Conservation (phyloP, 768 basidiomycete genomes). For the Phylloporus arenicola region DNA sequence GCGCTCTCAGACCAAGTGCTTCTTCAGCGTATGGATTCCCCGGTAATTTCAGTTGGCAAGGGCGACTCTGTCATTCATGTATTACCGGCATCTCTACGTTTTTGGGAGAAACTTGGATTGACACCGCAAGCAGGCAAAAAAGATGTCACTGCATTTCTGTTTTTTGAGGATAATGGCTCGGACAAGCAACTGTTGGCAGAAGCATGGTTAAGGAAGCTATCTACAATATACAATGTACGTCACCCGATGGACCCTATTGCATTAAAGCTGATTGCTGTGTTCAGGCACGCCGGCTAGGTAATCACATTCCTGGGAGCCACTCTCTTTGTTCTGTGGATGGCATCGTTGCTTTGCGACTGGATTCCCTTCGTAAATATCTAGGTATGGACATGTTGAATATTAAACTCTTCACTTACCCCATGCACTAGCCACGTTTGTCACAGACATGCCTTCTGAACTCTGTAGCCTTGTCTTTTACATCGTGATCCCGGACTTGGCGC, state of each 20-base stretch:
- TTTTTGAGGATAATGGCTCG: conserved; percentile 59
- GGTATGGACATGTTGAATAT: conserved; percentile 32
- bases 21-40: conserved; percentile 40
- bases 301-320: conserved; percentile 48
- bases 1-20: conserved; percentile 5
- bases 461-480: conserved; percentile 62
- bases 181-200: conserved; percentile 46
- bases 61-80: conserved; percentile 65
- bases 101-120: conserved; percentile 83
- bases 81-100: conserved; percentile 63
- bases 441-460: conserved; percentile 35
- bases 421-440: conserved; percentile 44
- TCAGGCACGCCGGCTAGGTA: conserved; percentile 60
- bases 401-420: background rate
- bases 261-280: conserved; percentile 7
- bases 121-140: conserved; percentile 67
- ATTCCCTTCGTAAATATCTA: conserved; percentile 65
- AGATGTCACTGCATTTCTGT: conserved; percentile 59
- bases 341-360: conserved; percentile 57
- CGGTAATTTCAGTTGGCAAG: conserved; percentile 62
- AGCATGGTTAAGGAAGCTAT: conserved; percentile 54
- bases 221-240: conserved; percentile 55
- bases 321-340: conserved; percentile 47
- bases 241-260: background rate
- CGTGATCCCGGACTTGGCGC: conserved; percentile 52